Percentiles rank a stretch among this genome's conserved stretches.
Evolutionary conservation across 1,139 yeast species (phyloP).

Genomic region (Schizosaccharomyces versatilis): DNA sequence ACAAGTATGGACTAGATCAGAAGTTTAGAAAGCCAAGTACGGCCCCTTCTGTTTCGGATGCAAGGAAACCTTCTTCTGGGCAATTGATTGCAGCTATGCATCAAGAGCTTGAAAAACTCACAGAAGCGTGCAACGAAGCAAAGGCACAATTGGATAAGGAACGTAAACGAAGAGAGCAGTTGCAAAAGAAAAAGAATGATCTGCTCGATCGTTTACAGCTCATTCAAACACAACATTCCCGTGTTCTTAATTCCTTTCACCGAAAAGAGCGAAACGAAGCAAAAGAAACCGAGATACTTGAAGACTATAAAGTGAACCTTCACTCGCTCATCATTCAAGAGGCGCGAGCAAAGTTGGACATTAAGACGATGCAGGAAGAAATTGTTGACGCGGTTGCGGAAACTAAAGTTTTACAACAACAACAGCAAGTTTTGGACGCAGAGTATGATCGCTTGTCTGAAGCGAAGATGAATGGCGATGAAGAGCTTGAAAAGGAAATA

Average conservation of each 20-base stretch:
- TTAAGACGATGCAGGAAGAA: background rate
- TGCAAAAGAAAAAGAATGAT: background rate
- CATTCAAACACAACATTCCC: background rate
- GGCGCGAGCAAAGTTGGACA: background rate
- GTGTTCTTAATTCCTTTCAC: background rate
- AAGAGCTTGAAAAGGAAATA: background rate
- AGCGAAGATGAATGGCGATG: background rate
- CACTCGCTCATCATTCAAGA: background rate
- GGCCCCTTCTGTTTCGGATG: too few relatives aligned
- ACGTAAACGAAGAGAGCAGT: background rate
- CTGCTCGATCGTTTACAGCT: background rate
- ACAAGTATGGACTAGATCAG: too few relatives aligned
- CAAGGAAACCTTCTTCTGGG: slow-evolving; percentile 1
- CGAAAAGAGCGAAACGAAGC: background rate
- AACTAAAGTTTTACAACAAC: background rate
- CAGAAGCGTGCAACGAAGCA: too few relatives aligned
- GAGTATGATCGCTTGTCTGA: background rate
- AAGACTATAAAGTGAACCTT: background rate
- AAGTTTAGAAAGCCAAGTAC: too few relatives aligned
- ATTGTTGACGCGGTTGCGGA: background rate
- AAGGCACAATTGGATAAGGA: background rate
- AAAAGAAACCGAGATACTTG: background rate
- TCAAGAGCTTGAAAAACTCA: background rate
- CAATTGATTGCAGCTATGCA: slow-evolving; percentile 1
- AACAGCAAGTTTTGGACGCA: background rate